Percentiles rank a stretch among this genome's conserved stretches.
Conservation (phyloP, 176 grass and related monocot species). For the Secale cereale region DNA sequence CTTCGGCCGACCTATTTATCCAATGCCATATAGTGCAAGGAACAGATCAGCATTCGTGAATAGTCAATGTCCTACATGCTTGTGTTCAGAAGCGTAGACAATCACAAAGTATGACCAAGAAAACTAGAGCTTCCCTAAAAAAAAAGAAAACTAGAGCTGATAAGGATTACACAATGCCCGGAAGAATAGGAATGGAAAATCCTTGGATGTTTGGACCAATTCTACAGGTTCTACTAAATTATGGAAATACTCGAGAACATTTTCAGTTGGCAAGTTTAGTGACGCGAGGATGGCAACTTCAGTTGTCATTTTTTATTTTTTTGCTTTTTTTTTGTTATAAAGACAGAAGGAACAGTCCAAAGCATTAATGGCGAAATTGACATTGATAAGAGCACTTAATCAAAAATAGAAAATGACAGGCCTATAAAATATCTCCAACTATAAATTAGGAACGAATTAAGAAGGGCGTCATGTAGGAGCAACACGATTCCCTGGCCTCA, state of each 20-base stretch:
- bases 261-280: no score
- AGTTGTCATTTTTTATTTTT: no score
- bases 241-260: not conserved
- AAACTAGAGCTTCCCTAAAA: not conserved
- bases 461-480: not conserved
- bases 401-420: not conserved
- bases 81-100: not conserved
- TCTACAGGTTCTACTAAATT: not conserved
- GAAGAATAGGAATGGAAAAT: not conserved
- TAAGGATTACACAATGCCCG: not conserved
- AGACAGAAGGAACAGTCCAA: not conserved
- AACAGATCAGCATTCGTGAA: slow-evolving; percentile 22
- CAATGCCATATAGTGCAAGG: slow-evolving; percentile 11
- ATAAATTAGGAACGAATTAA: not conserved
- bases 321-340: not conserved
- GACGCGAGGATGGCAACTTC: no score
- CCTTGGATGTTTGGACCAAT: not conserved
- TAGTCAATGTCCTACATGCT: not conserved
- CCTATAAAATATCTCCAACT: not conserved
- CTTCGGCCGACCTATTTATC: slow-evolving; percentile 74
- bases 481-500: not conserved
- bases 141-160: not conserved
- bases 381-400: slow-evolving; percentile 15
- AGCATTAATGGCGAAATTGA: not conserved
- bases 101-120: not conserved